Conservation (phyloP, 2,329 filamentous ascomycete genomes). For the Ilyonectria destructans region DNA sequence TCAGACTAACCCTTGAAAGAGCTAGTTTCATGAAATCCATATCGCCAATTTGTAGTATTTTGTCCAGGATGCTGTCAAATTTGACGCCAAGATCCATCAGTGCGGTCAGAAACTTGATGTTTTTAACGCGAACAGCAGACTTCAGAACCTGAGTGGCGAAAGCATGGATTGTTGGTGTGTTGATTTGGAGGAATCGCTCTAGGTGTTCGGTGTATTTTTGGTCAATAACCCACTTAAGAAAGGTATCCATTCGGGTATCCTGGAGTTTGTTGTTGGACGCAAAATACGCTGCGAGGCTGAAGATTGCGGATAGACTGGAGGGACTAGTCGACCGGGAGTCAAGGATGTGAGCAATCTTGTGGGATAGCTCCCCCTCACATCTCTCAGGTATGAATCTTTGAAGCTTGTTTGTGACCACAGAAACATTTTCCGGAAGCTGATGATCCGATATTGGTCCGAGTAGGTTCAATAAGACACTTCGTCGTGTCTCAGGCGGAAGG, state of each 20-base stretch:
- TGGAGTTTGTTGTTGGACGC: conserved; percentile 4
- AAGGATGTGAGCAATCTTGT: neutral
- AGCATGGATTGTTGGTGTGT: conserved; percentile 5
- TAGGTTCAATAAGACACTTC: neutral
- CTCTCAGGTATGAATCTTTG: conserved; percentile 5
- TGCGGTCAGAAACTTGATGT: conserved; percentile 10
- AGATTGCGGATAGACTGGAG: conserved; percentile 1
- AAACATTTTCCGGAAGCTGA: neutral
- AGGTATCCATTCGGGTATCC: neutral
- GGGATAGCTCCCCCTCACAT: conserved; percentile 2
- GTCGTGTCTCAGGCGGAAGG: conserved; percentile 7
- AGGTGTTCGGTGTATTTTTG: conserved; percentile 7
- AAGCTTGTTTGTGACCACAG: neutral
- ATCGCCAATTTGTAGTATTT: neutral
- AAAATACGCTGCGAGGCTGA: conserved; percentile 10
- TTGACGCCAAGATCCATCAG: conserved; percentile 10
- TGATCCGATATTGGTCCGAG: conserved; percentile 3
- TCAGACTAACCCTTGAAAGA: neutral
- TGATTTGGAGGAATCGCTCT: conserved; percentile 9
- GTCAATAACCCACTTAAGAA: conserved; percentile 2
- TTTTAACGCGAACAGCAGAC: conserved; percentile 7
- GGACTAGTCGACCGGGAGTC: neutral
- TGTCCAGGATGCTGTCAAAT: conserved; percentile 2
- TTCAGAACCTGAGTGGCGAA: conserved; percentile 14
- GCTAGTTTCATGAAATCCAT: conserved; percentile 6